These are phyloP conservation scores for Suillus luteus DNA, from an alignment of 768 basidiomycete species.

Conservation along the genomic window DNA sequence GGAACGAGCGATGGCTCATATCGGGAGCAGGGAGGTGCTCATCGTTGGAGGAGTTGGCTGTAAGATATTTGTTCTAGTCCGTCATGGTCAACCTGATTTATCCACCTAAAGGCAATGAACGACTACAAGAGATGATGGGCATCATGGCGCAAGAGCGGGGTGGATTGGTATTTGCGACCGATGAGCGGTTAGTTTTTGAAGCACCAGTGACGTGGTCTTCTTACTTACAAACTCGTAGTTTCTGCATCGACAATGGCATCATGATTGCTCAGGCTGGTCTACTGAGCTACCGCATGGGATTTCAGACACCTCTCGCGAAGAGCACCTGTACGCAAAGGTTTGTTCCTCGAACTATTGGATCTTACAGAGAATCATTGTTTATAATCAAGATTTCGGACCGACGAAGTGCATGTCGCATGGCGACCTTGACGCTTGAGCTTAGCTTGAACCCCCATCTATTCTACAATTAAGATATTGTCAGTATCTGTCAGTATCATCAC, in stretches of 20 bases:
- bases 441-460: background rate
- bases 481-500: conserved; percentile 5
- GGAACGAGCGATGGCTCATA: conserved; percentile 98
- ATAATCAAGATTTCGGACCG: conserved; percentile 80
- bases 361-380: conserved; percentile 11
- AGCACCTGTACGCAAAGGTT: conserved; percentile 93
- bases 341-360: conserved; percentile 17
- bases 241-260: conserved; percentile 99
- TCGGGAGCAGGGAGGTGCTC: conserved; percentile 92
- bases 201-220: conserved; percentile 3
- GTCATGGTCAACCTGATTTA: background rate
- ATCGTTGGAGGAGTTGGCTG: conserved; percentile 99
- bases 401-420: conserved; percentile 93
- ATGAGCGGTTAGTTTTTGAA: conserved; percentile 70
- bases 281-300: conserved; percentile 89
- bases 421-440: conserved; percentile 33
- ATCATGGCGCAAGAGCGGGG: conserved; percentile 92
- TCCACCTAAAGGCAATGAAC: conserved; percentile 69
- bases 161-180: conserved; percentile 91
- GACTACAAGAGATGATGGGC: conserved; percentile 98
- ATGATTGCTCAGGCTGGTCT: conserved; percentile 99
- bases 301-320: conserved; percentile 70
- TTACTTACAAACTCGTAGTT: conserved; percentile 49
- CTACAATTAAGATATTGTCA: background rate
- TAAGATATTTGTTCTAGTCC: conserved; percentile 44